Evolutionary conservation across 306 rosid genomes (phyloP), one percentile per base, ranked within the genome.

Genomic region (Vicia villosa): DNA sequence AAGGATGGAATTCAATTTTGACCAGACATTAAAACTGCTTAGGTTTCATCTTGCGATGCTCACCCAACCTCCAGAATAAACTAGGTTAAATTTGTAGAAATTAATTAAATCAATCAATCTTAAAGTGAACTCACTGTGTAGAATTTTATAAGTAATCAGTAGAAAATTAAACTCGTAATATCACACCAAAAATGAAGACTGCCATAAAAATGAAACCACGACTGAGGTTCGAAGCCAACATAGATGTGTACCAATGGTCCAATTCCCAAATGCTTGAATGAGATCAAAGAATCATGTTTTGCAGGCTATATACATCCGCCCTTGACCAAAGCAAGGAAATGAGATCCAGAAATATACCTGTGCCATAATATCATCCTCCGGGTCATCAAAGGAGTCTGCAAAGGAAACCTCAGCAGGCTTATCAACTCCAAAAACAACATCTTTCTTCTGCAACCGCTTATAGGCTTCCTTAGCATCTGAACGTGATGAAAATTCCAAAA

Each of bases 401-500:
- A 94, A 91, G 60, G 99, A 88, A 80, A 94, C 91, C 82, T 84
- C 87, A 24, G 92, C 96, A 68, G 92, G 89, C 75, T 92, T 89
- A 79, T 89, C 96, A 75, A 87, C 95, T 73, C 99, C 99, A 89
- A 94, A 94, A 63, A 87, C 83, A 55, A 94, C 74, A 80, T 91
- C 97, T 73, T 89, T 89, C 81, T 89, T 91, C 63, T 86, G 92
- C 69, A 94, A 86, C 55, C 88, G 83, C 83, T 83, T 91, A 79
- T 79, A 94, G 67, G 96, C 96, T 68, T 87, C 94, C 88, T 86
- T 91, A 70, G 99, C 97, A 56, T 91, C 99, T 16, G 92, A 83
- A 12, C 85, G 95, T 75, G 91, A 86, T 19, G 92, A 76, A 89
- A 91, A 91, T 67, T 94, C 97, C 86, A 94, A 73, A 83, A 91